phyloP scores from a whole-genome alignment of 164 flowering plant genomes.

The Nelumbo lutea region DNA sequence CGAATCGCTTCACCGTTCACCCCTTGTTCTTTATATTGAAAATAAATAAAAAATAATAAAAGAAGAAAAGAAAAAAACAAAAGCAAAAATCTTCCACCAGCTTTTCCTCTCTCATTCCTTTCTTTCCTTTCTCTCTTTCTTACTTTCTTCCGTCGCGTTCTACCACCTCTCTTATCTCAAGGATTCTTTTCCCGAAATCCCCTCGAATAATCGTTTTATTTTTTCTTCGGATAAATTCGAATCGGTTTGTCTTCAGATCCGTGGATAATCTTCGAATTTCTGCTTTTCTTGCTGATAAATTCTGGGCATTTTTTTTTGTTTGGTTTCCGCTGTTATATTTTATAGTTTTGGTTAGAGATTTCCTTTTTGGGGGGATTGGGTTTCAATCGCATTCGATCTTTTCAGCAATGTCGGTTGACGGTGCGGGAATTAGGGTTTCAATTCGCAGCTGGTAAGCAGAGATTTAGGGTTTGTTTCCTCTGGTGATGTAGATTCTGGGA shows the following conservation, averaged over 20 bases:
- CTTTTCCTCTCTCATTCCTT: not conserved
- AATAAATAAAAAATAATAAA: no score
- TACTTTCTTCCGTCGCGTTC: not conserved
- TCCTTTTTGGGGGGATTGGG: not conserved
- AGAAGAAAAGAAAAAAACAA: no score
- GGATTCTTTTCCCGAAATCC: no score
- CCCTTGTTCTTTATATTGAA: no score
- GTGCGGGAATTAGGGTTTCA: conserved; percentile 12
- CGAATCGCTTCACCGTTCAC: not conserved
- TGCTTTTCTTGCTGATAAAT: not conserved
- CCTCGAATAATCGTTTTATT: not conserved
- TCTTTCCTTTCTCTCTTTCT: not conserved
- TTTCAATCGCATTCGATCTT: not conserved
- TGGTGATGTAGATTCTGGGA: not conserved
- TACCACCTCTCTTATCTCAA: no score
- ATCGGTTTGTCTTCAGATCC: not conserved
- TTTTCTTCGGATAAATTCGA: not conserved
- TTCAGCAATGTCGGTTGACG: not conserved
- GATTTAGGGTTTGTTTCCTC: conserved; percentile 7
- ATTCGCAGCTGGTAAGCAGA: conserved; percentile 10
- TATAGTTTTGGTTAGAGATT: not conserved
- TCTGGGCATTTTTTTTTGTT: not conserved
- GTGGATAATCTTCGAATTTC: not conserved
- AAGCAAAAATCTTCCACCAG: conserved; percentile 2
- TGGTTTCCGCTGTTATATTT: not conserved